These are phyloP conservation scores for Haplosporangium gracile DNA, from an alignment of 192 early-diverging fungal genomes.

Conservation along the genomic window DNA sequence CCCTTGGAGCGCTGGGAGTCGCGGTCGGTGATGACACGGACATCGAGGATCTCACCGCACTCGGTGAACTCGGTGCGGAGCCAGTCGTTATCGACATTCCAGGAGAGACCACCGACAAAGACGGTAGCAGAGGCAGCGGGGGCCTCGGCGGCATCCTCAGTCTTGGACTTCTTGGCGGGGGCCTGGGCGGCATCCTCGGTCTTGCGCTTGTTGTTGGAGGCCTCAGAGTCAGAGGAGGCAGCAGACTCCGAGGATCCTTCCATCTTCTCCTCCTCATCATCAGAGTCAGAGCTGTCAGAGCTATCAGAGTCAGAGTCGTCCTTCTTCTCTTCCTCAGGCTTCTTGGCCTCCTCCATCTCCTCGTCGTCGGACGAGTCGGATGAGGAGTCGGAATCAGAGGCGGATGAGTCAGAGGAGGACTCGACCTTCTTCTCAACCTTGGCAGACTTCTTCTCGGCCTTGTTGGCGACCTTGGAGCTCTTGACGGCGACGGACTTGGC, in stretches of 20 bases:
- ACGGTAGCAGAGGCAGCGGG: conserved; percentile 58
- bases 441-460: conserved; percentile 41
- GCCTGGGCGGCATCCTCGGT: conserved; percentile 53
- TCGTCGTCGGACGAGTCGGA: conserved; percentile 49
- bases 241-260: conserved; percentile 29
- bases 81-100: conserved; percentile 73
- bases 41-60: conserved; percentile 75
- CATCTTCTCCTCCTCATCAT: conserved; percentile 48
- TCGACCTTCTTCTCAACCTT: conserved; percentile 50
- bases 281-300: conserved; percentile 11
- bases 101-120: conserved; percentile 80
- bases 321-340: conserved; percentile 43
- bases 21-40: conserved; percentile 79
- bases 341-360: conserved; percentile 44
- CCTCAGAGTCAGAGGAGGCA: conserved; percentile 51
- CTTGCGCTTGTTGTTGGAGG: conserved; percentile 58
- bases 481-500: conserved; percentile 35
- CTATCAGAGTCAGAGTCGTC: conserved; percentile 37
- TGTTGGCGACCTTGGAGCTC: conserved; percentile 45
- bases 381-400: conserved; percentile 51
- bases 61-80: conserved; percentile 73
- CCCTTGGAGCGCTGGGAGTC: conserved; percentile 78
- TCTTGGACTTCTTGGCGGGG: conserved; percentile 54
- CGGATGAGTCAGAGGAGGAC: conserved; percentile 30
- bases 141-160: conserved; percentile 33